Evolutionary conservation across 2,329 filamentous ascomycete species (phyloP).

Genomic region (Bipolaris bicolor): DNA sequence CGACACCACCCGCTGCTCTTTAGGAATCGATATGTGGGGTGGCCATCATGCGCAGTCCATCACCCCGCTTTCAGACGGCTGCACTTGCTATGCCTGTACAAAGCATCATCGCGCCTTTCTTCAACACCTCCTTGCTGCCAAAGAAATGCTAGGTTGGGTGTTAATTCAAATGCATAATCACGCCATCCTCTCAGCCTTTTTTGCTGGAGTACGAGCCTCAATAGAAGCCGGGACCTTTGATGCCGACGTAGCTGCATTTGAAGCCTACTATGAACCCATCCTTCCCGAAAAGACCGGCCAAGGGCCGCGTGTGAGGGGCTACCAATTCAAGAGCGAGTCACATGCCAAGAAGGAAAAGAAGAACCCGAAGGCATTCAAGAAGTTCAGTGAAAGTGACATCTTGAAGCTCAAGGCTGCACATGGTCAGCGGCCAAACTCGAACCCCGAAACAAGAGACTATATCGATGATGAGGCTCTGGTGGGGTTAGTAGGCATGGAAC

Average conservation of each 20-base stretch:
- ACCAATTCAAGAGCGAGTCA: constrained; percentile 42
- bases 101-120: constrained; percentile 86
- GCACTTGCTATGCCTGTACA: constrained; percentile 82
- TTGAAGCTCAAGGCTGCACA: constrained; percentile 37
- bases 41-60: constrained; percentile 64
- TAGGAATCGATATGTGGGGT: constrained; percentile 83
- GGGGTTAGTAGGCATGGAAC: constrained; percentile 35
- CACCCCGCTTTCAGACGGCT: constrained; percentile 65
- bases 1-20: constrained; percentile 33
- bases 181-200: constrained; percentile 73
- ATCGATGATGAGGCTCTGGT: constrained; percentile 45
- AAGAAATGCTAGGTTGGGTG: constrained; percentile 97
- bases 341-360: constrained; percentile 40
- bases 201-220: constrained; percentile 69
- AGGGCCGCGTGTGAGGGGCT: constrained; percentile 63
- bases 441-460: constrained; percentile 33
- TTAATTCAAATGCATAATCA: constrained; percentile 93
- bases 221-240: constrained; percentile 65
- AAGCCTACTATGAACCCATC: constrained; percentile 69
- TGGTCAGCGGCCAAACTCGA: constrained; percentile 38
- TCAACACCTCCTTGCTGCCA: constrained; percentile 84
- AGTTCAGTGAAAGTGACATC: constrained; percentile 34
- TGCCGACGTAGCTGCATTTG: constrained; percentile 64
- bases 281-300: constrained; percentile 77
- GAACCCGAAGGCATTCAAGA: constrained; percentile 42